Percentiles rank a stretch among this genome's conserved stretches.
phyloP scores from a whole-genome alignment of 169 alveolate species.

The Ichthyophthirius multifiliis region DNA sequence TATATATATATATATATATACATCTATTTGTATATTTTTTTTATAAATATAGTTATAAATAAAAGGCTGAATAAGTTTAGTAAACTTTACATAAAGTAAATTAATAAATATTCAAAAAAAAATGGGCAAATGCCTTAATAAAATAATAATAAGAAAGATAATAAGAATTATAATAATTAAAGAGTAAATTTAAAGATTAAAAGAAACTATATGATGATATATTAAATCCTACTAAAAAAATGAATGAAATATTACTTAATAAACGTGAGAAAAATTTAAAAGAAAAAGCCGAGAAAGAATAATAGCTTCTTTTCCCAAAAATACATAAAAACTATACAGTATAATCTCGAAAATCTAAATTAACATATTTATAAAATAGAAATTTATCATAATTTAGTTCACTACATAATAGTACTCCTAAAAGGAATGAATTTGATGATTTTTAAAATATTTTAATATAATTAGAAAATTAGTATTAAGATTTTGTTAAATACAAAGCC shows the following conservation, averaged over 20 bases:
- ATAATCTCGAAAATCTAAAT: no score
- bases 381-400: no score
- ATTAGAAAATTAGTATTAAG: no score
- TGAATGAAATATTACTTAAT: neutral
- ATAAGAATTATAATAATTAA: neutral
- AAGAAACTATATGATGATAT: neutral
- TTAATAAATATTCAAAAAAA: neutral
- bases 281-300: no score
- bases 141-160: neutral
- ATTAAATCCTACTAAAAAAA: neutral
- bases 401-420: no score
- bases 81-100: neutral
- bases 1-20: neutral
- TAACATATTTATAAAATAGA: no score
- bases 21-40: neutral
- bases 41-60: neutral
- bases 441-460: no score
- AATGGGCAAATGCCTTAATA: conserved; percentile 6
- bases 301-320: no score
- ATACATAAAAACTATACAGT: no score
- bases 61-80: neutral
- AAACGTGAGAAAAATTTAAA: neutral
- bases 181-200: neutral
- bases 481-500: no score
- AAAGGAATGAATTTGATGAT: no score